phyloP scores from a whole-genome alignment of 1,139 yeast species.

The Taiozyma onychis region DNA sequence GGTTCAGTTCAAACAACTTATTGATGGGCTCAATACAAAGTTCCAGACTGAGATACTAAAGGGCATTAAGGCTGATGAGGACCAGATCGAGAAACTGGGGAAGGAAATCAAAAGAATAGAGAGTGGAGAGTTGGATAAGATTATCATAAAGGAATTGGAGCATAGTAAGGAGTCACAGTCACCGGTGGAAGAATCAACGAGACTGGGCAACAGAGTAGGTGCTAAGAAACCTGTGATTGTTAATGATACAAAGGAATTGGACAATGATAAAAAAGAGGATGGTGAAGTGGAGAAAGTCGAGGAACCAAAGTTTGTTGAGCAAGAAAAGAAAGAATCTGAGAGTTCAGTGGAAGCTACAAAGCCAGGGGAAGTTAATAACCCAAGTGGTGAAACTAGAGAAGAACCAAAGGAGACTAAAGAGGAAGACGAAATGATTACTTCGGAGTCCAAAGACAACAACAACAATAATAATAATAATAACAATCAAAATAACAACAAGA shows the following conservation, averaged over 20 bases:
- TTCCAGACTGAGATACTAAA: constrained; percentile 9
- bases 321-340: background rate
- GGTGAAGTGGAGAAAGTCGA: background rate
- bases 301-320: background rate
- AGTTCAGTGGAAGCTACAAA: background rate
- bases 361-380: background rate
- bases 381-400: constrained; percentile 1
- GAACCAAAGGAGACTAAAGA: constrained; percentile 2
- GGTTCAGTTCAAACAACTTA: constrained; percentile 14
- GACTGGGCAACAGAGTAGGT: background rate
- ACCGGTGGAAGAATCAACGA: background rate
- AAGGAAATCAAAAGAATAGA: constrained; percentile 31
- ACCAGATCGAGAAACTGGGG: constrained; percentile 23
- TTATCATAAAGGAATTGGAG: constrained; percentile 14
- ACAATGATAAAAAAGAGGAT: background rate
- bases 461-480: background rate
- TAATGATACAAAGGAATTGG: background rate
- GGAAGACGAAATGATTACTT: constrained; percentile 8
- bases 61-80: constrained; percentile 28
- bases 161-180: background rate
- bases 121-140: constrained; percentile 30
- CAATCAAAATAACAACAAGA: no score
- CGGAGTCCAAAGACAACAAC: background rate
- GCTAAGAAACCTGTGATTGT: background rate
- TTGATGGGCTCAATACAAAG: constrained; percentile 8